Evolutionary conservation across 108 stramenopile species (phyloP), one percentile per base, ranked within the genome.

Genomic region (Nitzschia inconspicua): DNA sequence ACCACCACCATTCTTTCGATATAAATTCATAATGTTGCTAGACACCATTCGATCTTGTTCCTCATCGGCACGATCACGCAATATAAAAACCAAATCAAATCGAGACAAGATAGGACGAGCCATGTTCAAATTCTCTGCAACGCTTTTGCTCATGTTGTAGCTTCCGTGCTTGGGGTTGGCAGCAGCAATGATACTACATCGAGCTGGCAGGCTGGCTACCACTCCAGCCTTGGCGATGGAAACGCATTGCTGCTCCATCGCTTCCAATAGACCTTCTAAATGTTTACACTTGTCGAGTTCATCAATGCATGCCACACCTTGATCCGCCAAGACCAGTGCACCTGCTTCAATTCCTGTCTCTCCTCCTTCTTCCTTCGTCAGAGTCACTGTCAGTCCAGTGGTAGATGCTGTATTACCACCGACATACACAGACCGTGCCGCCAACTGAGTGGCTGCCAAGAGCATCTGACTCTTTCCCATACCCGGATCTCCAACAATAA

Each of bases 201-300:
- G 67, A 3, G 92, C 89, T 37, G 88, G 88, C 27, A 98, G 75
- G 1, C 90, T 80, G 23, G 94, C 91, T 1, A 95, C 92, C 0
- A 96, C 90, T 16, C 98, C 98, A 19, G 94, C 92, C 60, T 99
- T 99, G 36, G 98, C 97, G 32, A 99, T 94, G 22, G 95, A 96
- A 10, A 99, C 90, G 54, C 85, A 85, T 66, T 99, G 97, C 62
- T 99, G 98, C 73, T 99, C 98, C 98, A 99, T 99, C 11, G 97
- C 96, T 76, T 99, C 98, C 48, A 98, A 76, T 4, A 99, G 77
- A 47, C 85, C 92, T 66, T 90, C 92, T 62, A 88, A 79, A 63
- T 90, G 79, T 43, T 76, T 88, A 69, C 94, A 98, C 94, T 99
- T 99, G 72, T 99, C 98, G 47, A 99, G 87, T 64, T 99, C 98